phyloP scores from a whole-genome alignment of 805 yeast genomes.

The Debaryomyces maramus region DNA sequence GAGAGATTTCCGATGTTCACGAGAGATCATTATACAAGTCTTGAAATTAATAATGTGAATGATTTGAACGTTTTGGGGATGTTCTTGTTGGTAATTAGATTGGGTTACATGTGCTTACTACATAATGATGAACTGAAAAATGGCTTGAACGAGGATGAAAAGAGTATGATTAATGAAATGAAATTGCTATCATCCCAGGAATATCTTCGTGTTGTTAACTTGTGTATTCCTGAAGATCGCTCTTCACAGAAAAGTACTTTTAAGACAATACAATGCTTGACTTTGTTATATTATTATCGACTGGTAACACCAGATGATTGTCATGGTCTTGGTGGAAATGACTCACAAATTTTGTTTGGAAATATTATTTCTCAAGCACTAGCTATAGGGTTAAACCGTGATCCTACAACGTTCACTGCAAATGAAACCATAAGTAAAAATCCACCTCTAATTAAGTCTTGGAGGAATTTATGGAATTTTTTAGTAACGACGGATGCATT shows the following conservation, averaged over 20 bases:
- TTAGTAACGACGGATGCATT: conserved; percentile 31
- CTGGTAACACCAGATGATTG: conserved; percentile 43
- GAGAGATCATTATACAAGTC: conserved; percentile 17
- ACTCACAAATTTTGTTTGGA: conserved; percentile 39
- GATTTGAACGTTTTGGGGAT: conserved; percentile 32
- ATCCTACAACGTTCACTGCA: conserved; percentile 32
- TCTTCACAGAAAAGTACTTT: conserved; percentile 32
- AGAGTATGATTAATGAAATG: conserved; percentile 29
- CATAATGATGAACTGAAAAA: conserved; percentile 32
- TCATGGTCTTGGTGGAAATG: conserved; percentile 41
- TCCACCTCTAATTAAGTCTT: conserved; percentile 23
- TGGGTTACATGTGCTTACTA: conserved; percentile 40
- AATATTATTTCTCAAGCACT: conserved; percentile 38
- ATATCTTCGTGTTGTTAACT: conserved; percentile 29
- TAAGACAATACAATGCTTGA: conserved; percentile 35
- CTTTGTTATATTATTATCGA: conserved; percentile 33
- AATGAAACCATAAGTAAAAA: conserved; percentile 32
- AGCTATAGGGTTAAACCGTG: conserved; percentile 42
- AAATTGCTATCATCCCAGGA: conserved; percentile 26
- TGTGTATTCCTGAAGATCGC: conserved; percentile 35
- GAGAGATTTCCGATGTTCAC: conserved; percentile 21
- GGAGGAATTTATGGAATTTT: conserved; percentile 41
- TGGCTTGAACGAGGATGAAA: conserved; percentile 28
- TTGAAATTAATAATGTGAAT: conserved; percentile 29
- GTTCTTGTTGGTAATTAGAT: conserved; percentile 27